Percentiles rank a stretch among this genome's conserved stretches.
Evolutionary conservation across 2,329 filamentous ascomycete species (phyloP).

Genomic region (Coleophoma cylindrospora): DNA sequence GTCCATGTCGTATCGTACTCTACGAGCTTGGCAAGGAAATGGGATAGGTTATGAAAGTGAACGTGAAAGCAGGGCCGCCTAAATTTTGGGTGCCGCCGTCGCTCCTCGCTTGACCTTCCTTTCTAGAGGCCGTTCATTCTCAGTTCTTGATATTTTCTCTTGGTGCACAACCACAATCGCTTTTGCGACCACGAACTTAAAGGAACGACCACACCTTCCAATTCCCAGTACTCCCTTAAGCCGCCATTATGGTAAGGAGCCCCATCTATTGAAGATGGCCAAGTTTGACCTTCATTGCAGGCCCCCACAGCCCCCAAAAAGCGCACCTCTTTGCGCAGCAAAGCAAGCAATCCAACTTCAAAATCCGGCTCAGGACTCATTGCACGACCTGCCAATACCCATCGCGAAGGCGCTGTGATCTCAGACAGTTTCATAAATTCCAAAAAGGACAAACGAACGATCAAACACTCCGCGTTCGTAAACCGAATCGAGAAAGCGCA

Average conservation of each 20-base stretch:
- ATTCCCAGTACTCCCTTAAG: background rate
- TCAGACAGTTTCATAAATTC: slow-evolving; percentile 58
- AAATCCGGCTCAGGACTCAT: slow-evolving; percentile 36
- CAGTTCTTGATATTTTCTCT: too few species aligned
- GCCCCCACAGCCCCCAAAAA: slow-evolving; percentile 43
- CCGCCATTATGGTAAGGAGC: too few species aligned
- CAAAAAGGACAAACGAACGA: slow-evolving; percentile 79
- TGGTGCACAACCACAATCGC: background rate
- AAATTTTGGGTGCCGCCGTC: too few species aligned
- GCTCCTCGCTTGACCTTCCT: slow-evolving; percentile 8
- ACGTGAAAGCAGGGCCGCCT: background rate
- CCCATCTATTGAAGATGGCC: too few species aligned
- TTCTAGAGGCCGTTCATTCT: background rate
- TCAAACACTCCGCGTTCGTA: slow-evolving; percentile 77
- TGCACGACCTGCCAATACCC: slow-evolving; percentile 14
- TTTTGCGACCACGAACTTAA: too few species aligned
- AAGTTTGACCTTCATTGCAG: slow-evolving; percentile 20
- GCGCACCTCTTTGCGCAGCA: slow-evolving; percentile 50
- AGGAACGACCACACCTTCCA: background rate
- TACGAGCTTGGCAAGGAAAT: slow-evolving; percentile 6
- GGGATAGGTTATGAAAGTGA: background rate
- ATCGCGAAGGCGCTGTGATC: slow-evolving; percentile 43
- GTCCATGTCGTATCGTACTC: slow-evolving; percentile 28
- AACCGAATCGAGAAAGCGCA: slow-evolving; percentile 65
- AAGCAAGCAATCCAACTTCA: slow-evolving; percentile 46